These are phyloP conservation scores for Boletus tomentosulus DNA, from an alignment of 768 basidiomycete species.

Conservation along the genomic window DNA sequence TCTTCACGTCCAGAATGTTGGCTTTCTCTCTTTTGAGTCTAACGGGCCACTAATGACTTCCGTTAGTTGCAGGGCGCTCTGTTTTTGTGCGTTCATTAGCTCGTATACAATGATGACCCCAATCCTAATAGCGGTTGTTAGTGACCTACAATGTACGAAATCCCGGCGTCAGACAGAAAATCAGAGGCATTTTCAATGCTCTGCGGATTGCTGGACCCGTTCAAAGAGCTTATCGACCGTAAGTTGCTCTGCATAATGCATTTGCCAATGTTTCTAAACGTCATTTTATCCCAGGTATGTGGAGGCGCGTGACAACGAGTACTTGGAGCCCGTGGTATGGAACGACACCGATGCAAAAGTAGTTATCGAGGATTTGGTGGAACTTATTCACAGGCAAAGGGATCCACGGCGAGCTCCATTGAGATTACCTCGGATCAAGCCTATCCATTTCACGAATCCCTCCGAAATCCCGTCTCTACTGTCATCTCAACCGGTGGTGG, in stretches of 20 bases:
- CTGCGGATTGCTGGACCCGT: conserved; percentile 2
- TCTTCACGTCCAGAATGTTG: conserved; percentile 49
- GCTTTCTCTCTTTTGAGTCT: conserved; percentile 12
- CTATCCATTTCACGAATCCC: conserved; percentile 27
- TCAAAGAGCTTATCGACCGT: conserved; percentile 10
- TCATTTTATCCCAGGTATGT: background rate
- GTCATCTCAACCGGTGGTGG: conserved; percentile 9
- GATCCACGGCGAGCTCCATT: background rate
- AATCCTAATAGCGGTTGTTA: background rate
- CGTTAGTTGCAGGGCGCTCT: conserved; percentile 44
- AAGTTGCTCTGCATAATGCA: background rate
- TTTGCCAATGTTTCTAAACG: no score
- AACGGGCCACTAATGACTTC: background rate
- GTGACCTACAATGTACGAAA: conserved; percentile 27
- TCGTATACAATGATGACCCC: background rate
- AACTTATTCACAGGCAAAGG: conserved; percentile 19
- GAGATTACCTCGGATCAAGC: conserved; percentile 20
- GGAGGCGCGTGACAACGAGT: background rate
- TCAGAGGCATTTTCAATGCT: conserved; percentile 6
- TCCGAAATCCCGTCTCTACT: conserved; percentile 32
- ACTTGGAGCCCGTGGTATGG: conserved; percentile 12
- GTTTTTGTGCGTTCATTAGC: conserved; percentile 39
- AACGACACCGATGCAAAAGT: conserved; percentile 8
- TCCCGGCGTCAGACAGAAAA: background rate
- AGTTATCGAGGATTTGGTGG: conserved; percentile 20